phyloP scores from a whole-genome alignment of 192 early-diverging fungal genomes.

The Coemansia sp. region DNA sequence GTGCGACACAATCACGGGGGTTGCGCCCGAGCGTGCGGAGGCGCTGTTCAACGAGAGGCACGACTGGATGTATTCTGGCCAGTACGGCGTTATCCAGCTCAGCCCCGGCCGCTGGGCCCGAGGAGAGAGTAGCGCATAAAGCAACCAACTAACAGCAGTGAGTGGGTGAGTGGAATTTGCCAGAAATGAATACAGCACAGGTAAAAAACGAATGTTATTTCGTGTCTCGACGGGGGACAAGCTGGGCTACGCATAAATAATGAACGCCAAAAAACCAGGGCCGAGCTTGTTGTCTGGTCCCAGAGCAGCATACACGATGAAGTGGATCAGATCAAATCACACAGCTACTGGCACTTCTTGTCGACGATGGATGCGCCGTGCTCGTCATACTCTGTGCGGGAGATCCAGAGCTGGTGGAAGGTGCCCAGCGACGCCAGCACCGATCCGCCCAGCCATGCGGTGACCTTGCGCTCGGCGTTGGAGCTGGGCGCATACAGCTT shows the following conservation, averaged over 20 bases:
- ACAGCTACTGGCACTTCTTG: conserved; percentile 79
- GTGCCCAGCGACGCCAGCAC: conserved; percentile 93
- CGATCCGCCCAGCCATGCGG: conserved; percentile 97
- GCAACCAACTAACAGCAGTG: too few relatives aligned
- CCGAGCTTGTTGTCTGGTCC: too few relatives aligned
- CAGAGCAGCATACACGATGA: too few relatives aligned
- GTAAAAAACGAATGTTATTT: too few relatives aligned
- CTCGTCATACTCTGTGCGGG: conserved; percentile 93
- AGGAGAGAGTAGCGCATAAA: too few relatives aligned
- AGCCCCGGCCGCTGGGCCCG: conserved; percentile 54
- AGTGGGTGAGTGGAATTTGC: too few relatives aligned
- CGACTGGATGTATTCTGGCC: conserved; percentile 71
- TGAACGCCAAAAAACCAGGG: not conserved
- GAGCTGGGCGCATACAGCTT: conserved; percentile 61
- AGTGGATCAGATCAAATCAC: not conserved
- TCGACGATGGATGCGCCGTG: conserved; percentile 80
- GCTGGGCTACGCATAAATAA: too few relatives aligned
- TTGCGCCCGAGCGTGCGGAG: conserved; percentile 53
- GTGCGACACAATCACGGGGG: conserved; percentile 78
- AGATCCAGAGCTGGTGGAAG: conserved; percentile 99
- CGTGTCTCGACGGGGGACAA: too few relatives aligned
- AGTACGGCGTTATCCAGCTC: conserved; percentile 69
- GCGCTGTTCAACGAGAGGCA: conserved; percentile 29
- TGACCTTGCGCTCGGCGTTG: conserved; percentile 71
- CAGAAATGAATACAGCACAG: too few relatives aligned